Evolutionary conservation across 2,329 filamentous ascomycete genomes (phyloP), one percentile per base, ranked within the genome.

Genomic region (Neoascochyta sp.): DNA sequence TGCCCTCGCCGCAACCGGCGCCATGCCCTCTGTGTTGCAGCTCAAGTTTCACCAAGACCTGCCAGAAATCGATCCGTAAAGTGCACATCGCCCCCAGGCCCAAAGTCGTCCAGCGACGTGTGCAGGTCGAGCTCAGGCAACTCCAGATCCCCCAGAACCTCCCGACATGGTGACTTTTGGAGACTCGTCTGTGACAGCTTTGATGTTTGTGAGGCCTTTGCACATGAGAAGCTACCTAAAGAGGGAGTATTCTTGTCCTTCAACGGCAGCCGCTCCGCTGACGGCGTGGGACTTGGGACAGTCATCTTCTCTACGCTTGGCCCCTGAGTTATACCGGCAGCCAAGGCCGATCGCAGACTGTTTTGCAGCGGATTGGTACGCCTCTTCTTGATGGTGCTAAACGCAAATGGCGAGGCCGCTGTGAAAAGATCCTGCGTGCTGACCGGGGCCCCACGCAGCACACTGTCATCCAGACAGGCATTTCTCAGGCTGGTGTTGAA

Each of bases 361-460:
- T 47, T 53, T 17, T 39, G 36, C 25, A 41, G 41, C 14, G 41
- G 11, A 27, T 26, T 39, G 9, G 38, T 28, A 10, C 41, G 13
- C 22, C 43, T 50, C 46, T 68, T 69, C 48, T 68, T 70, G 18
- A 62, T 50, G 8, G 64, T 65, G 29, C 62, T 64, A 42, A 61
- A 59, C 9, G 50, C 36, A 50, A 68, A 65, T 22, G 67, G 47
- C 24, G 64, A 54, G 29, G 57, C 62, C 41, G 57, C 63, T 15
- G 59, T 55, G 25, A 70, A 60, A 7, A 71, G 45, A 10, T 66
- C 64, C 32, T 71, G 68, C 2, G 68, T 71, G 34, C 63, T 67
- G 17, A 65, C 45, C 7, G 45, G 40, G 9, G 41, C 29, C 4
- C 32, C 46, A 16, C 32, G 31, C 14, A 41, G 29, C 10, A 39